Conservation (phyloP, 352 stramenopile species). For the Globisporangium uncinulatum region DNA sequence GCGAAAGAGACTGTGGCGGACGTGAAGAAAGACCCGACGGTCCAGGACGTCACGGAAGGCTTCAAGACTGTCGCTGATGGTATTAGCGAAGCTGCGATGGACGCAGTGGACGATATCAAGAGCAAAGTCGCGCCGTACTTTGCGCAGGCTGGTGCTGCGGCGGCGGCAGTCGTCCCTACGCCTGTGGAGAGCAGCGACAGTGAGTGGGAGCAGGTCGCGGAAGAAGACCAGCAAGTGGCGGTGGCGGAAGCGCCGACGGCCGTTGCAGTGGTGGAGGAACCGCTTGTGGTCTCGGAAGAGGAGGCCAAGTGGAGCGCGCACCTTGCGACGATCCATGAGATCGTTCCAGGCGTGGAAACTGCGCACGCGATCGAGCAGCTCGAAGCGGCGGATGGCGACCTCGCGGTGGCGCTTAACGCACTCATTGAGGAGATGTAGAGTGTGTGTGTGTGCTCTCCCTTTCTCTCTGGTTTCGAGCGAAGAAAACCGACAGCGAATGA, state of each 20-base stretch:
- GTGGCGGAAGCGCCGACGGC: not conserved
- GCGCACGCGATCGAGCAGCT: constrained; percentile 47
- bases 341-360: constrained; percentile 54
- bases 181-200: constrained; percentile 16
- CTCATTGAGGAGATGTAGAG: constrained; percentile 64
- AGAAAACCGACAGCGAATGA: not conserved
- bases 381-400: constrained; percentile 73
- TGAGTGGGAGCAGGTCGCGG: constrained; percentile 55
- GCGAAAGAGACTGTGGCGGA: constrained; percentile 8
- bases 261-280: constrained; percentile 14
- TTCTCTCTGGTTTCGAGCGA: not conserved
- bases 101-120: constrained; percentile 19
- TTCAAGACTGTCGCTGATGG: constrained; percentile 7
- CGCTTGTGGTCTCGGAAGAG: constrained; percentile 35
- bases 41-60: constrained; percentile 9
- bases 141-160: constrained; percentile 5
- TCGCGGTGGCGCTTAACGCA: constrained; percentile 70
- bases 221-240: constrained; percentile 18
- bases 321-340: constrained; percentile 62
- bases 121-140: constrained; percentile 24
- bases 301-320: constrained; percentile 71
- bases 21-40: constrained; percentile 3
- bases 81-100: constrained; percentile 9
- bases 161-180: constrained; percentile 2
- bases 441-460: not conserved